Evolutionary conservation across 805 yeast genomes (phyloP).

Genomic region (Starmerella bombi): DNA sequence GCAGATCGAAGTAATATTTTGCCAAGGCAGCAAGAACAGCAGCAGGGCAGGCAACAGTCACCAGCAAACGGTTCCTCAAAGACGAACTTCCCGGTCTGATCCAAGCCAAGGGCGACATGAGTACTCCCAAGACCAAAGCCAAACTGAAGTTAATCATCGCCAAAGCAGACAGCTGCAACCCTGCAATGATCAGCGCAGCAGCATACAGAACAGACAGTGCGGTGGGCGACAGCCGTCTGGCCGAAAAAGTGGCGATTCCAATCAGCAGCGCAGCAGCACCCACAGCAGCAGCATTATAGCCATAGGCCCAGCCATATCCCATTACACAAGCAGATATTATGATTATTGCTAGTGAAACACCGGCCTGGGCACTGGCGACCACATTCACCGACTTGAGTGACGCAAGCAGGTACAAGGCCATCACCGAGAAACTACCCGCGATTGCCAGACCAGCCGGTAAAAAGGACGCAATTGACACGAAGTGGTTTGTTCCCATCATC

Average conservation of each 20-base stretch:
- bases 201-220: conserved; percentile 27
- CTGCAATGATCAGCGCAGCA: conserved; percentile 44
- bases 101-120: conserved; percentile 65
- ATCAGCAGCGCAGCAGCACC: neutral
- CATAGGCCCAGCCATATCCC: conserved; percentile 6
- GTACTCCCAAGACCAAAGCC: conserved; percentile 54
- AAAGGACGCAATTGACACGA: conserved; percentile 89
- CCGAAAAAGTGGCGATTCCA: neutral
- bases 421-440: conserved; percentile 54
- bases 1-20: conserved; percentile 24
- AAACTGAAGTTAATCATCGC: conserved; percentile 76
- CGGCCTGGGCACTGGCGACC: neutral
- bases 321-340: conserved; percentile 26
- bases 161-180: conserved; percentile 57
- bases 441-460: conserved; percentile 70
- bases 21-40: conserved; percentile 27
- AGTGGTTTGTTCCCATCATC: conserved; percentile 58
- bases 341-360: conserved; percentile 15
- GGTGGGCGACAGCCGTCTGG: neutral
- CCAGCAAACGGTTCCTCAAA: conserved; percentile 19
- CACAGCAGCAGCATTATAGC: neutral
- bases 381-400: neutral
- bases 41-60: conserved; percentile 36
- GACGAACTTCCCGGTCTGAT: conserved; percentile 29
- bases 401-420: conserved; percentile 36